Base-by-base conservation (phyloP, 2,329 filamentous ascomycete genomes). In the Penicillium sp. region DNA sequence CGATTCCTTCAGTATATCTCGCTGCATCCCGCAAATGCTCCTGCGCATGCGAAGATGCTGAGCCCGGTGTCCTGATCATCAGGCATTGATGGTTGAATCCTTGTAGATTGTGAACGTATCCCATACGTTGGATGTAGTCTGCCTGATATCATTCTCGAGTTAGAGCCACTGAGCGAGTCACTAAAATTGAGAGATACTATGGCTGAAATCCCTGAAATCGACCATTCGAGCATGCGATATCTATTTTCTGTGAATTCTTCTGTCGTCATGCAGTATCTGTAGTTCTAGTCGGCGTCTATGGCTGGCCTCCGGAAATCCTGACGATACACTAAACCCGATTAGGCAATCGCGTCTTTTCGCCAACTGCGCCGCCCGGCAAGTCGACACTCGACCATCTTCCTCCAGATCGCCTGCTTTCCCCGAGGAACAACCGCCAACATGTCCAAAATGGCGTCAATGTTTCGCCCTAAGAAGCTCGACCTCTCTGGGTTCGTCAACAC, bases 401-500 rank as follows among this genome's bases (percentile, higher is more conserved):
- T 51, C 51, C 50, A 46, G 23, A 45, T 37, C 40, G 51, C 51
- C 48, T 29, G 39, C 40, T 39, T 36, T 46, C 23, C 37, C 21
- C 44, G 24, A 27, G 21, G 43, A 36, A 52, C 36, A 49, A 40
- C 29, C 51, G 56, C 50, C 47, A 56, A 53, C 45, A 60, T 63
- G 60, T 56, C 58, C 7, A 60, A 62, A 43, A 56, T 57, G 33
- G 72, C 78, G 84, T 87, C 90, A 41, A 89, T 92, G 78, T 97
- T 96, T 76, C 83, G 91, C 65, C 82, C 91, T 26, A 96, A 96
- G 77, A 92, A 87, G 80, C 86, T 97, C 63, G 91, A 97, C 65
- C 78, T 97, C 62, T 87, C 89, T 71, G 90, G 90, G 71, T 96
- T 89, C 69, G 75, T 95, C 77, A 97, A 97, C 69, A 84, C 88